These are phyloP conservation scores for Fusarium tanahbumbuense DNA, from an alignment of 2,329 filamentous ascomycete species.

Conservation along the genomic window DNA sequence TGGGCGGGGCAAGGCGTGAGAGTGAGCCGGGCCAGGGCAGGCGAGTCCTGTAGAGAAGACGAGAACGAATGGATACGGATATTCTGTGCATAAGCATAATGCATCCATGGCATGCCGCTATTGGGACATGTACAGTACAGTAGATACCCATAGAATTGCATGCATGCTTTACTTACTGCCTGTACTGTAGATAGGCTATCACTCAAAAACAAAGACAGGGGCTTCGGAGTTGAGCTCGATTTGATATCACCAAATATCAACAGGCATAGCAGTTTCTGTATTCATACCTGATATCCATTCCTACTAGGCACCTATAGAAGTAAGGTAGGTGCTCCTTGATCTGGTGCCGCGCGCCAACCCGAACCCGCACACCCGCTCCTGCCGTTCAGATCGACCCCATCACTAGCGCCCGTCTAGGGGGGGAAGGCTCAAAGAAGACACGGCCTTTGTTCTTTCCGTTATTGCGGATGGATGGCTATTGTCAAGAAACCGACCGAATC, in stretches of 20 bases:
- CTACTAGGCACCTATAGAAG: not conserved
- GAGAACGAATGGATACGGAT: not conserved
- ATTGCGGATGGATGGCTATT: not conserved
- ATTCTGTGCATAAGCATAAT: constrained; percentile 16
- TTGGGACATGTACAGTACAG: not conserved
- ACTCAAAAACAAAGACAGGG: not conserved
- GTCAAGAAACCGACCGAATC: constrained; percentile 4
- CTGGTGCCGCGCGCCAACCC: constrained; percentile 29
- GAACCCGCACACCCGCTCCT: constrained; percentile 28
- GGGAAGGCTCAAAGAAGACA: not conserved
- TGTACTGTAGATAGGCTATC: not conserved
- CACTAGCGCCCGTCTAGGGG: constrained; percentile 25
- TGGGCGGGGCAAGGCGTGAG: constrained; percentile 9
- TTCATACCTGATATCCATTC: not conserved
- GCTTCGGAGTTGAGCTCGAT: constrained; percentile 10
- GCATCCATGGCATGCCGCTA: constrained; percentile 2
- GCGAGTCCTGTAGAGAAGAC: not conserved
- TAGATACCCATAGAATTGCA: not conserved
- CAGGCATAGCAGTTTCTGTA: not conserved
- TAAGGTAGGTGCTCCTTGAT: not conserved
- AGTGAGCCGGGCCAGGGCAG: not conserved
- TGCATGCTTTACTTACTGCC: not conserved
- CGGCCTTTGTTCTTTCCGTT: not conserved
- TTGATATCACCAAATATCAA: not conserved
- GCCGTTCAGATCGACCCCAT: constrained; percentile 32